phyloP scores from a whole-genome alignment of 345 rosid genomes.

The Linum lewisii region DNA sequence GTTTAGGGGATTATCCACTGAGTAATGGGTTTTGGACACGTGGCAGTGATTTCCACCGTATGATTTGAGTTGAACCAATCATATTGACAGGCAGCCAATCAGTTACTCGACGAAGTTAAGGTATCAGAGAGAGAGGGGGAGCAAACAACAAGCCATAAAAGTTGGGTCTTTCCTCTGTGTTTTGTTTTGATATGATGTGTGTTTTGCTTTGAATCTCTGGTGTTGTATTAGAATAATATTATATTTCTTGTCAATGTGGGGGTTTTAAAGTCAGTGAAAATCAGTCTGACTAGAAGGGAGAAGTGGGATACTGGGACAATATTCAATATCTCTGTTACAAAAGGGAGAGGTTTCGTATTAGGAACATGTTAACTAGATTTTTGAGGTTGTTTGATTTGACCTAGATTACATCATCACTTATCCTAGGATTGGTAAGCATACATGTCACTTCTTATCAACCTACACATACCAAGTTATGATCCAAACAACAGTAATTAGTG shows the following conservation, averaged over 20 bases:
- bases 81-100: conserved; percentile 59
- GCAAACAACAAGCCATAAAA: neutral
- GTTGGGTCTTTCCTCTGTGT: conserved; percentile 1
- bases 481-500: no score
- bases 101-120: conserved; percentile 79
- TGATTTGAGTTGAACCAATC: conserved; percentile 44
- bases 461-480: neutral
- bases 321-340: conserved; percentile 1
- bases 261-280: conserved; percentile 8
- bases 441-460: neutral
- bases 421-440: neutral
- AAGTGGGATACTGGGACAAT: conserved; percentile 28
- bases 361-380: conserved; percentile 14
- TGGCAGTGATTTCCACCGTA: conserved; percentile 30
- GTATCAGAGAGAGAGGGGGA: conserved; percentile 31
- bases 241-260: neutral
- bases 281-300: conserved; percentile 21
- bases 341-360: conserved; percentile 38
- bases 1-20: conserved; percentile 23
- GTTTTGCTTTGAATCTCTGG: neutral
- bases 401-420: neutral
- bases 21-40: conserved; percentile 38
- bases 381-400: neutral
- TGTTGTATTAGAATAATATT: no score
- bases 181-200: neutral